Evolutionary conservation across 192 early-diverging fungal genomes (phyloP).

Genomic region (Bifiguratus adelaidae): DNA sequence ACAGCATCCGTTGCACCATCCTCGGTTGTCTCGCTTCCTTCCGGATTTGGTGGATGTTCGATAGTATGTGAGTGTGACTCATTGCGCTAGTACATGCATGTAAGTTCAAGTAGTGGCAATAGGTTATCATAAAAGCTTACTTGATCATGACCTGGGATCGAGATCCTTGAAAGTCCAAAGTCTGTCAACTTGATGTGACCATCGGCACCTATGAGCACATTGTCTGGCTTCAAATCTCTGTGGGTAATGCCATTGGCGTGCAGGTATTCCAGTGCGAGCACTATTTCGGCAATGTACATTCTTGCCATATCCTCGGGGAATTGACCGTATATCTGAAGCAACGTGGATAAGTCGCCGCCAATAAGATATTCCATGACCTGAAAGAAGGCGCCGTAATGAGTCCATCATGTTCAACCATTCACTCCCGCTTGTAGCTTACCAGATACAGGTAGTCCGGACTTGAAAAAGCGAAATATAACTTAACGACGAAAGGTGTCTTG

Average conservation of each 20-base stretch:
- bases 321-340: conserved; percentile 31
- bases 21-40: too few relatives aligned
- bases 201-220: conserved; percentile 77
- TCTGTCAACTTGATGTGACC: conserved; percentile 93
- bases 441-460: conserved; percentile 81
- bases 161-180: conserved; percentile 86
- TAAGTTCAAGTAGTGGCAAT: too few relatives aligned
- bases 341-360: conserved; percentile 81
- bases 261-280: conserved; percentile 83
- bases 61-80: too few relatives aligned
- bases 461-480: conserved; percentile 88
- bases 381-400: not conserved
- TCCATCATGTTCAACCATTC: not conserved
- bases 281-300: conserved; percentile 88
- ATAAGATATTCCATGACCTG: conserved; percentile 88
- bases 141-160: conserved; percentile 33
- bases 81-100: too few relatives aligned
- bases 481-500: conserved; percentile 78
- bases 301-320: conserved; percentile 30
- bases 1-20: not conserved
- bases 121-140: conserved; percentile 4
- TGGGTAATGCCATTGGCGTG: conserved; percentile 88
- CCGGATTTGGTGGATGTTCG: too few relatives aligned
- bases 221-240: conserved; percentile 71
- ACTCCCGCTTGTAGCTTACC: conserved; percentile 21